phyloP scores from a whole-genome alignment of 352 stramenopile genomes.

The Sclerospora graminicola region DNA sequence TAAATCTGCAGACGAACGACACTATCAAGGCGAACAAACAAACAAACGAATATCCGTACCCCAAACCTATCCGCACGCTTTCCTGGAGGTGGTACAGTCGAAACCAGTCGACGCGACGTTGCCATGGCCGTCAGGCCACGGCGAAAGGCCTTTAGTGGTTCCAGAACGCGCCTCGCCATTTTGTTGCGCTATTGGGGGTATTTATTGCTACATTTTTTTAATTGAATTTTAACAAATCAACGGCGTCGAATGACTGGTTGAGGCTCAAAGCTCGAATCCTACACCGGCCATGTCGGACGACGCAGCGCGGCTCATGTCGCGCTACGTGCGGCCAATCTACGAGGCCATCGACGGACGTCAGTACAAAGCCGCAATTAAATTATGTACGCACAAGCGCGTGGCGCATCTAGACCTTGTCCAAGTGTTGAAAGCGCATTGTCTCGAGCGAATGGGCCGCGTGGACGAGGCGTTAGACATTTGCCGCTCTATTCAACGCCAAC shows the following conservation, averaged over 20 bases:
- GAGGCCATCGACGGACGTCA: slow-evolving; percentile 71
- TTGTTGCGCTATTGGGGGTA: neutral
- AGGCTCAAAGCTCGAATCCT: neutral
- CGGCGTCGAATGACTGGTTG: neutral
- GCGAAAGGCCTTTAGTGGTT: slow-evolving; percentile 13
- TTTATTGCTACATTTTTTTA: neutral
- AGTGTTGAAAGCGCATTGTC: slow-evolving; percentile 77
- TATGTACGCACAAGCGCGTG: slow-evolving; percentile 74
- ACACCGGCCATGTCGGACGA: slow-evolving; percentile 56
- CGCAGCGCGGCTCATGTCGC: slow-evolving; percentile 41
- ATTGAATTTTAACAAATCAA: slow-evolving; percentile 10
- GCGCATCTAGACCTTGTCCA: slow-evolving; percentile 68
- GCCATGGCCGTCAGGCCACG: neutral
- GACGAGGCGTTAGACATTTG: slow-evolving; percentile 70
- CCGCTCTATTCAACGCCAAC: slow-evolving; percentile 41
- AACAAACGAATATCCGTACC: slow-evolving; percentile 17
- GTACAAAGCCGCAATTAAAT: slow-evolving; percentile 77
- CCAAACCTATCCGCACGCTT: slow-evolving; percentile 53
- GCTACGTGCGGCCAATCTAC: slow-evolving; percentile 80
- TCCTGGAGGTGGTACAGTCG: slow-evolving; percentile 10
- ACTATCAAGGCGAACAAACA: neutral
- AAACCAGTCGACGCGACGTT: slow-evolving; percentile 27
- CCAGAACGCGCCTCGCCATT: slow-evolving; percentile 25
- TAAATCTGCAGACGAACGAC: neutral
- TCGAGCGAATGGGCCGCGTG: slow-evolving; percentile 58